These are phyloP conservation scores for Microdochium bolleyi DNA, from an alignment of 2,329 filamentous ascomycete genomes.

Conservation along the genomic window DNA sequence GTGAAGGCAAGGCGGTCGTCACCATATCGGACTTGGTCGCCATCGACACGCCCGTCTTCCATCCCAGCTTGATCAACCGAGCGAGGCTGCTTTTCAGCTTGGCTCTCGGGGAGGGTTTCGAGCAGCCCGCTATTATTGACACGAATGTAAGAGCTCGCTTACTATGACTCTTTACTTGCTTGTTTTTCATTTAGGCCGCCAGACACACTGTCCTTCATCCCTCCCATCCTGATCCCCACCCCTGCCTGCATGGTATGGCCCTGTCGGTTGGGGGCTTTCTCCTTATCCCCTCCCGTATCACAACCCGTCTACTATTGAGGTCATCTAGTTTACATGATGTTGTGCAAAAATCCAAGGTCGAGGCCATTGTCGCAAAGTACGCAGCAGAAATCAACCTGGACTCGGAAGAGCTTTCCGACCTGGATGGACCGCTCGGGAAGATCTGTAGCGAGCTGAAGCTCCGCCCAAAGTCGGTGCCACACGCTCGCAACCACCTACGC, in stretches of 20 bases:
- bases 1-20: neutral
- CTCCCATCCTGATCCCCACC: neutral
- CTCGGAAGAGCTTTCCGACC: neutral
- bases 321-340: neutral
- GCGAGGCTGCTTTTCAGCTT: neutral
- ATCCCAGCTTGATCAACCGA: neutral
- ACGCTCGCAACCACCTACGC: neutral
- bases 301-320: neutral
- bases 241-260: neutral
- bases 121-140: neutral
- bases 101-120: neutral
- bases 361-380: neutral
- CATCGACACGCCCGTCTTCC: neutral
- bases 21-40: neutral
- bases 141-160: neutral
- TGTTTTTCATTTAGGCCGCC: neutral
- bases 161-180: neutral
- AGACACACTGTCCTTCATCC: neutral
- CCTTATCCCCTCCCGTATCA: neutral
- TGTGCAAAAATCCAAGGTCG: neutral
- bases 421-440: neutral
- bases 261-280: neutral
- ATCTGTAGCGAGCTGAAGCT: neutral
- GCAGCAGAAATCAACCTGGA: neutral
- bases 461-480: neutral